Evolutionary conservation across 129 eudicot species (phyloP), one percentile per base, ranked within the genome.

Genomic region (Artemisia annua): DNA sequence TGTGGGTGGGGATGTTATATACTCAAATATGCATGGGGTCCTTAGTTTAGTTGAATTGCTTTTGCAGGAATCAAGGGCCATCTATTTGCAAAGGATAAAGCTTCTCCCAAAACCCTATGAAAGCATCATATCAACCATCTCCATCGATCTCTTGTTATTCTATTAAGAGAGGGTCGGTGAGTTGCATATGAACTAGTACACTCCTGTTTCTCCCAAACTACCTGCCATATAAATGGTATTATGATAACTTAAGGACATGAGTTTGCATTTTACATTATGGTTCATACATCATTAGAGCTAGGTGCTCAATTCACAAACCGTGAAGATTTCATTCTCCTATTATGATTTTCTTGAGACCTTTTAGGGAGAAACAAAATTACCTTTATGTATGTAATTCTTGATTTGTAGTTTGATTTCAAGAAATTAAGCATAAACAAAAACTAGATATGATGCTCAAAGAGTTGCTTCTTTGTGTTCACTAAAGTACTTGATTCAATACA

Each of bases 61-160:
- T 75, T 76, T 76, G 74, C 74, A 67, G 74, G 67, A 76, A 76
- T 68, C 80, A 67, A 76, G 80, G 68, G 53, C 62, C 68, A 19
- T 67, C 68, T 76, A 67, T 69, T 76, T 62, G 46, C 62, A 67
- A 60, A 54, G 54, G 32, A 39, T 74, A 67, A 67, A 76, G 80
- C 68, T 67, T 19, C 62, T 56, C 62, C 20, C 80, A 76, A 26
- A 76, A 48, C 68, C 74, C 74, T 43, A 67, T 76, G 80, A 76
- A 76, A 76, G 67, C 74, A 51, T 74, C 50, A 56, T 14, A 16
- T 15, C 50, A n/a, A 26, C 17, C 35, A 12, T 48, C 30, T 13
- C 62, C 30, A 51, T 52, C 19, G n/a, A n/a, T 53, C 72, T 65
- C 11, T 52, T 39, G 54, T 52, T 74, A 48, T 67, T 67, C 74